Evolutionary conservation across 225 moss, liverwort and hornwort genomes (phyloP).

Genomic region (Lunularia cruciata): DNA sequence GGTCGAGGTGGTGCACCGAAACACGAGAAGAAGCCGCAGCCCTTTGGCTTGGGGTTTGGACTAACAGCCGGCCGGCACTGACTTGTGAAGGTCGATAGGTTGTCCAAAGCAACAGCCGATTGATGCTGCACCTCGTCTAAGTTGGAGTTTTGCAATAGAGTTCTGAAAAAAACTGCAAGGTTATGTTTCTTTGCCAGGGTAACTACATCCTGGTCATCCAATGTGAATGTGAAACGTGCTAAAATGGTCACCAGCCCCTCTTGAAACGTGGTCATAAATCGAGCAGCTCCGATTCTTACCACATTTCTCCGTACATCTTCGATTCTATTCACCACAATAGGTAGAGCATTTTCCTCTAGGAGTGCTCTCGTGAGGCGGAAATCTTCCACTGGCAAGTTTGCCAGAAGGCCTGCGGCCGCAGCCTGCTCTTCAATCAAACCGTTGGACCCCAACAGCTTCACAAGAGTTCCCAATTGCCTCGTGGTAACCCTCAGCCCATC

Average conservation of each 20-base stretch:
- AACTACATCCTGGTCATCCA: conserved; percentile 65
- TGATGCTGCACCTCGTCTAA: conserved; percentile 81
- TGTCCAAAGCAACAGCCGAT: conserved; percentile 72
- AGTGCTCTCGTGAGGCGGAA: conserved; percentile 72
- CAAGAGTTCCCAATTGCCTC: conserved; percentile 74
- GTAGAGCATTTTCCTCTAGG: conserved; percentile 62
- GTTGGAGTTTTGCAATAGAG: conserved; percentile 56
- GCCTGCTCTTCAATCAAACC: conserved; percentile 87
- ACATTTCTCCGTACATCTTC: conserved; percentile 62
- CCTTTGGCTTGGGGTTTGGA: background rate
- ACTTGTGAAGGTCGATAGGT: conserved; percentile 61
- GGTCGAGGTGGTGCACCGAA: conserved; percentile 39
- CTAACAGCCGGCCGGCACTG: conserved; percentile 39
- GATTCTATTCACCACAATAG: conserved; percentile 58
- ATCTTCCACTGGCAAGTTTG: conserved; percentile 79
- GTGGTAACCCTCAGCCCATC: conserved; percentile 88
- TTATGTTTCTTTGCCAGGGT: conserved; percentile 47
- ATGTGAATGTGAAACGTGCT: conserved; percentile 66
- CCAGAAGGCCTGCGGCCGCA: conserved; percentile 74
- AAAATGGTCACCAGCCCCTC: conserved; percentile 83
- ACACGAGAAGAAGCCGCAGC: conserved; percentile 40
- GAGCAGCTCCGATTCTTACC: conserved; percentile 73
- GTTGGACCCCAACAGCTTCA: conserved; percentile 63
- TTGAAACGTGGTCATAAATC: conserved; percentile 63
- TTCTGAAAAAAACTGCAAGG: conserved; percentile 66